These are phyloP conservation scores for Platanthera guangdongensis DNA, from an alignment of 106 monocot genomes.

Conservation along the genomic window DNA sequence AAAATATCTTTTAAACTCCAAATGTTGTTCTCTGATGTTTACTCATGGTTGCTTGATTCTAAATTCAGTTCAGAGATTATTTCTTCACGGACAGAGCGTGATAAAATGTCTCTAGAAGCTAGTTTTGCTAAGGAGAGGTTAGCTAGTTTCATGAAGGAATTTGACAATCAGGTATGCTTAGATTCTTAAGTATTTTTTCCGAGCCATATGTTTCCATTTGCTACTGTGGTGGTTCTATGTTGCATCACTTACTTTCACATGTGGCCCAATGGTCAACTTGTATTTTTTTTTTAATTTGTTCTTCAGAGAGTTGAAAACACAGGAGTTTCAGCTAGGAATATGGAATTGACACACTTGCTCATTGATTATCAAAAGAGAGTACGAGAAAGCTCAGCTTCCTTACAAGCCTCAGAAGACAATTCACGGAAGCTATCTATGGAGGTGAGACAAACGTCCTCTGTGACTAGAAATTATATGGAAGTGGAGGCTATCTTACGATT, in stretches of 20 bases:
- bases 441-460: constrained; percentile 26
- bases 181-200: not conserved
- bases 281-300: not conserved
- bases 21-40: not conserved
- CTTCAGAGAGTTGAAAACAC: constrained; percentile 71
- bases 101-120: constrained; percentile 61
- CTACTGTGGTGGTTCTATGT: not conserved
- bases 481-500: not conserved
- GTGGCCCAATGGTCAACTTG: constrained; percentile 2
- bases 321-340: constrained; percentile 67
- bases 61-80: constrained; percentile 47
- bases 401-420: constrained; percentile 59
- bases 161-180: constrained; percentile 62
- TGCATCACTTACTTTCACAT: not conserved
- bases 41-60: not conserved
- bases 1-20: not conserved
- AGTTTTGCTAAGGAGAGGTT: constrained; percentile 65
- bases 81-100: constrained; percentile 59
- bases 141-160: constrained; percentile 65
- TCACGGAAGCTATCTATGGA: constrained; percentile 69
- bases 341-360: constrained; percentile 63
- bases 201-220: not conserved
- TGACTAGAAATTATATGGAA: not conserved
- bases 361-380: constrained; percentile 76
- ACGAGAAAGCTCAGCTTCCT: constrained; percentile 58